Conservation (phyloP, 148 eudicot species). For the Rhododendron williamsianum region DNA sequence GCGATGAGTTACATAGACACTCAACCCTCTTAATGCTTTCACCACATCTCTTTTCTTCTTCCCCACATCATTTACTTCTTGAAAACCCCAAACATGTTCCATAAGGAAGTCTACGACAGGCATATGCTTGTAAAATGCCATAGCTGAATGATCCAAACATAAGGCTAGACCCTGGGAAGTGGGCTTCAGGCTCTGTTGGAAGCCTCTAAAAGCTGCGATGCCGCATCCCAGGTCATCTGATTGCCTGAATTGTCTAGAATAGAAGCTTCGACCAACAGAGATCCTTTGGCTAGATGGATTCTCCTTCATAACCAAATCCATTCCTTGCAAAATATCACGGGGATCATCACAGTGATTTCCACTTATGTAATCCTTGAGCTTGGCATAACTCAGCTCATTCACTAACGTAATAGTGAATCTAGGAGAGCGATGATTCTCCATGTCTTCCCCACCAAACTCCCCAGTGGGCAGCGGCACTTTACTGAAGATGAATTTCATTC, state of each 20-base stretch:
- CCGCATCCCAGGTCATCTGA: neutral
- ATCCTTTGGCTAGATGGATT: neutral
- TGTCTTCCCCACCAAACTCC: conserved; percentile 31
- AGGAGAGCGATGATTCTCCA: conserved; percentile 19
- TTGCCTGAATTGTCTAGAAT: neutral
- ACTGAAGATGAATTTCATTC: conserved; percentile 24
- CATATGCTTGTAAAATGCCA: conserved; percentile 40
- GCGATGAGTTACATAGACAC: conserved; percentile 54
- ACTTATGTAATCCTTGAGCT: conserved; percentile 37
- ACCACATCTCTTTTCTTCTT: conserved; percentile 14
- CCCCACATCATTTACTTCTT: conserved; percentile 6
- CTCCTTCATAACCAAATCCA: conserved; percentile 1
- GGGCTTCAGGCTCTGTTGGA: neutral
- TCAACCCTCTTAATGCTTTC: conserved; percentile 32
- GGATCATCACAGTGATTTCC: neutral
- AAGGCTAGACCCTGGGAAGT: conserved; percentile 30
- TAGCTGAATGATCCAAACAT: conserved; percentile 53
- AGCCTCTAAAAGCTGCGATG: neutral
- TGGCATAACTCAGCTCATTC: conserved; percentile 38
- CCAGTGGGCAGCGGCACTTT: conserved; percentile 35
- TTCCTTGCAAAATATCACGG: neutral
- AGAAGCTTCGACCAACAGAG: conserved; percentile 2
- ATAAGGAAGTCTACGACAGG: conserved; percentile 43
- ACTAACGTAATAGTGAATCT: conserved; percentile 29
- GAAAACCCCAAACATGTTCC: conserved; percentile 28